Evolutionary conservation across 1,284 basidiomycete genomes (phyloP), one percentile per base, ranked within the genome.

Genomic region (Dichomitus squalens): DNA sequence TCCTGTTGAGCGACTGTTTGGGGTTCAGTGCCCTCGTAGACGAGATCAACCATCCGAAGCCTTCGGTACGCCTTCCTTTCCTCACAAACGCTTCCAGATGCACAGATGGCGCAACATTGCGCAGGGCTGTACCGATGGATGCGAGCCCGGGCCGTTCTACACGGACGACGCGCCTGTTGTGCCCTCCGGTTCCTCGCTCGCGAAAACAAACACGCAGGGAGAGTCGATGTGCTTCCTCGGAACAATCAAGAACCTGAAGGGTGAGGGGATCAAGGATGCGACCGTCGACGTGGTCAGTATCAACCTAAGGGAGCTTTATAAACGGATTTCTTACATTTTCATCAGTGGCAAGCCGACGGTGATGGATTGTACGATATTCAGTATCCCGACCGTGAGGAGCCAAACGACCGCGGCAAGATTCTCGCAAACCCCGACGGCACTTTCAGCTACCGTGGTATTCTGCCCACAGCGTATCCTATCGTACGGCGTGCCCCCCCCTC

Each of bases 321-420:
- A n/a, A n/a, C 8, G 7, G 43, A 9, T 14, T 31, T 7, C 44
- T 55, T 14, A 56, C 40, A 18, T 18, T 33, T 27, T 36, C 7
- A 21, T n/a, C 53, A 74, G 73, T 78, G 76, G 76, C 75, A 77
- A 70, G 73, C 75, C 33, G 75, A 77, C 56, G 74, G 73, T 4
- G 72, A 76, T 48, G 75, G 76, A 7, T 63, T 75, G 11, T 77
- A 77, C 59, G 76, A 77, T 54, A 74, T 76, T 33, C 75, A 76
- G 55, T 75, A 75, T 50, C 71, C 70, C 7, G 68, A 69, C 41
- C 66, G 72, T 12, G 64, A 66, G 21, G 72, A 71, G 34, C 66
- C 72, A n/a, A 73, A 76, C 53, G 74, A 75, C 62, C 70, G 76
- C 8, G 76, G 71, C 39, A 66, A 69, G 25, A 73, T 77, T 49